phyloP scores from a whole-genome alignment of 2,329 filamentous ascomycete species.

The Aspergillus ruber region DNA sequence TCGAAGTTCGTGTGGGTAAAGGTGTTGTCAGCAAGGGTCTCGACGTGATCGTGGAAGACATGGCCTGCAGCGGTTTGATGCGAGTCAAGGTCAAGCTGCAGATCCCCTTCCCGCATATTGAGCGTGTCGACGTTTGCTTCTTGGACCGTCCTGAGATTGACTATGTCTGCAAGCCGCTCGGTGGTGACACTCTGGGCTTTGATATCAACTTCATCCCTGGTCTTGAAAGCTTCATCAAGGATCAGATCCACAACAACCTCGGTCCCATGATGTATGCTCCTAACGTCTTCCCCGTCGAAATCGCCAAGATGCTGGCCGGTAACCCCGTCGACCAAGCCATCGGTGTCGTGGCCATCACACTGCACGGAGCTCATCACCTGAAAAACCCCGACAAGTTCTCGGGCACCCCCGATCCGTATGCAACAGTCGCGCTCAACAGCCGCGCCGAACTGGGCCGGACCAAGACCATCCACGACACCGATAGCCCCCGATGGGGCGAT shows the following conservation, averaged over 20 bases:
- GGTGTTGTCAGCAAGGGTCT: conserved; percentile 95
- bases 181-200: conserved; percentile 90
- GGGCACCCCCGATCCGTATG: conserved; percentile 86
- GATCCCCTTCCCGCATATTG: conserved; percentile 89
- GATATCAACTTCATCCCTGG: conserved; percentile 99
- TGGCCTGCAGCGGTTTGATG: conserved; percentile 94
- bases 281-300: conserved; percentile 96
- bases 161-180: conserved; percentile 95
- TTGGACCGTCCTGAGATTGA: conserved; percentile 82
- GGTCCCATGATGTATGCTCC: conserved; percentile 97
- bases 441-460: conserved; percentile 77
- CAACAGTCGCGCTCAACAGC: conserved; percentile 75
- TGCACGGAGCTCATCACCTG: conserved; percentile 84
- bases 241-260: conserved; percentile 90
- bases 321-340: conserved; percentile 92
- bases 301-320: conserved; percentile 95
- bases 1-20: conserved; percentile 92
- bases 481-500: conserved; percentile 90
- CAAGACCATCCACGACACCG: conserved; percentile 76
- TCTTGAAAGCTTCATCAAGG: conserved; percentile 85
- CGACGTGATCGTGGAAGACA: conserved; percentile 96
- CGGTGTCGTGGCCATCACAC: conserved; percentile 82
- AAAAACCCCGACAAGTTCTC: conserved; percentile 95
- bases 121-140: conserved; percentile 93
- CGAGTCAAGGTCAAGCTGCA: conserved; percentile 96